Evolutionary conservation across 768 basidiomycete genomes (phyloP).

Genomic region (Boletus fagicola): DNA sequence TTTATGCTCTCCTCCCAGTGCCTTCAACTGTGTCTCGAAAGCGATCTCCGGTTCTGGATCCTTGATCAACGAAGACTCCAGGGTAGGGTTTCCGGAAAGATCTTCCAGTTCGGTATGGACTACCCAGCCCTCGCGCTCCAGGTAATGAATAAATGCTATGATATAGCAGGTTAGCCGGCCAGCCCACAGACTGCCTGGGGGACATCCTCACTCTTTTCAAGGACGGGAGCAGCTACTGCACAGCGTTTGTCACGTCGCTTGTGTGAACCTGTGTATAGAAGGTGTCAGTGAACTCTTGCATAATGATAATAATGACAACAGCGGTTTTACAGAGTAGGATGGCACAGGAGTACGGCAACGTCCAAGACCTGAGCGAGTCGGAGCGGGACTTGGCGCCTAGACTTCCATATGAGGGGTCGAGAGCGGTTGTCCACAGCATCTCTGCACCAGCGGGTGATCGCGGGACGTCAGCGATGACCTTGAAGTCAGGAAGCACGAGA

Average conservation of each 20-base stretch:
- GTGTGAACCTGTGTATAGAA: slow-evolving; percentile 69
- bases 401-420: slow-evolving; percentile 58
- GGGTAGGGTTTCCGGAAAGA: slow-evolving; percentile 34
- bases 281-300: background rate
- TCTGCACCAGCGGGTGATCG: slow-evolving; percentile 63
- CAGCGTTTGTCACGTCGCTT: slow-evolving; percentile 92
- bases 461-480: slow-evolving; percentile 71
- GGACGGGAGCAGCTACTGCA: slow-evolving; percentile 78
- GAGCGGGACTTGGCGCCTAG: slow-evolving; percentile 44
- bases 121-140: slow-evolving; percentile 70
- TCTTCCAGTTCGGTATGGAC: slow-evolving; percentile 74
- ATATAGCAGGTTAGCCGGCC: background rate
- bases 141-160: slow-evolving; percentile 58
- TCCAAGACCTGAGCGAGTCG: slow-evolving; percentile 62
- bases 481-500: slow-evolving; percentile 91
- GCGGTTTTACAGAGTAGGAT: slow-evolving; percentile 77
- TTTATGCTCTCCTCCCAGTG: slow-evolving; percentile 54
- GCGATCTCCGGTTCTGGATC: slow-evolving; percentile 49
- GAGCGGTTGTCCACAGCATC: slow-evolving; percentile 60
- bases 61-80: slow-evolving; percentile 22
- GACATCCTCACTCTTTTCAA: slow-evolving; percentile 60
- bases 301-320: background rate
- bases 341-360: slow-evolving; percentile 86
- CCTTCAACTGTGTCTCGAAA: slow-evolving; percentile 45
- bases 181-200: slow-evolving; percentile 16